A percentile compares a stretch with the other conserved stretches of the same genome.
phyloP scores from a whole-genome alignment of 495 filamentous ascomycete genomes.

The Aspergillus nidulans region DNA sequence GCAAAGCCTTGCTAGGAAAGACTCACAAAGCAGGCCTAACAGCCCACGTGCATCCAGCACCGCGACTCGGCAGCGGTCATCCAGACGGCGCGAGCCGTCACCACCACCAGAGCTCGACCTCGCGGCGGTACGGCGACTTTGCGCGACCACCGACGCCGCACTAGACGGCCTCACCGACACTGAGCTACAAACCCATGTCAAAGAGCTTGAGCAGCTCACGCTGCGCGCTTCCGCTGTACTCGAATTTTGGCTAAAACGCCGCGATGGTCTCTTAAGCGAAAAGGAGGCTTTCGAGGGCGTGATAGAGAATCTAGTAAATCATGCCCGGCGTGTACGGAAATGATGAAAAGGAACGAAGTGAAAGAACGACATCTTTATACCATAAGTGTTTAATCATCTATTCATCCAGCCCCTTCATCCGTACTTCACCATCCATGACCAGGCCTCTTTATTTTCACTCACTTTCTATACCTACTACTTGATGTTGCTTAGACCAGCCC shows the following conservation, averaged over 20 bases:
- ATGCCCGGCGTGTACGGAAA: conserved; percentile 84
- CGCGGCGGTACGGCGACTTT: conserved; percentile 70
- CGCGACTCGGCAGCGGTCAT: conserved; percentile 33
- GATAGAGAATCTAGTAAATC: conserved; percentile 95
- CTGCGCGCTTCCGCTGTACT: conserved; percentile 68
- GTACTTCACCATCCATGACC: not conserved
- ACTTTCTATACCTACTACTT: not conserved
- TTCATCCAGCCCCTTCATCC: not conserved
- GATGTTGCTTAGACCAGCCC: not conserved
- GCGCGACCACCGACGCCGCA: conserved; percentile 78
- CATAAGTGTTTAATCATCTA: not conserved
- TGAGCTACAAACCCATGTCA: conserved; percentile 73
- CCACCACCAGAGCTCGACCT: conserved; percentile 73
- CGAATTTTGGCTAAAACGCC: conserved; percentile 82
- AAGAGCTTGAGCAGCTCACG: conserved; percentile 62
- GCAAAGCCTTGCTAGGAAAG: conserved; percentile 42
- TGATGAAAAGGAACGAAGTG: conserved; percentile 17
- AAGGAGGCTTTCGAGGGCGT: conserved; percentile 96
- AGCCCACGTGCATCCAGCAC: conserved; percentile 35
- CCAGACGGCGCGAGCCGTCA: conserved; percentile 48
- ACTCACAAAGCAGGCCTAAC: conserved; percentile 31
- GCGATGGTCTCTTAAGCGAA: conserved; percentile 79
- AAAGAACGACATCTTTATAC: not conserved
- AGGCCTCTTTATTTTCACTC: not conserved
- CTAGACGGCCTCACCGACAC: conserved; percentile 66